A percentile compares a stretch with the other conserved stretches of the same genome.
Conservation (phyloP, 768 basidiomycete genomes). For the Termitomyces sp. region DNA sequence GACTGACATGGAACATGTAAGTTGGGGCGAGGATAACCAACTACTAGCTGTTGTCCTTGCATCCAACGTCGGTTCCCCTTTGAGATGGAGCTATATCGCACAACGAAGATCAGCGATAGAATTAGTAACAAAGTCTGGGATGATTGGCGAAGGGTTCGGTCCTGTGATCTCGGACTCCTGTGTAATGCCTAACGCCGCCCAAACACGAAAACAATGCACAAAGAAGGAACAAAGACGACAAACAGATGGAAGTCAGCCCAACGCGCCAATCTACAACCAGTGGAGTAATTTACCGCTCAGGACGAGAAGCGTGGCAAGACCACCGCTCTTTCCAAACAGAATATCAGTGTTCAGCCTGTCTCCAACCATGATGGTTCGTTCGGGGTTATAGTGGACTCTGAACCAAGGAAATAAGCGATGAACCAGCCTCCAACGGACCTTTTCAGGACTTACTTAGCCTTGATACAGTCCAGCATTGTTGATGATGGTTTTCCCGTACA, state of each 20-base stretch:
- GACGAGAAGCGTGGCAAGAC: slow-evolving; percentile 85
- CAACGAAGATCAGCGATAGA: slow-evolving; percentile 79
- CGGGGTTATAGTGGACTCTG: slow-evolving; percentile 85
- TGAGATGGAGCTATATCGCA: slow-evolving; percentile 17
- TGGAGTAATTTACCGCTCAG: slow-evolving; percentile 64
- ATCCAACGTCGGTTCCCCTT: neutral
- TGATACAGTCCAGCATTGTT: slow-evolving; percentile 92
- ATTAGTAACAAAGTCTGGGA: slow-evolving; percentile 79
- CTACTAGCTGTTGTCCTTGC: neutral
- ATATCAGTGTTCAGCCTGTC: slow-evolving; percentile 97
- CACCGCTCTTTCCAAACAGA: slow-evolving; percentile 84
- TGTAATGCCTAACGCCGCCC: slow-evolving; percentile 63
- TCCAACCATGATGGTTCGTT: slow-evolving; percentile 90
- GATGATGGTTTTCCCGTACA: slow-evolving; percentile 88
- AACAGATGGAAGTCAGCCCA: neutral
- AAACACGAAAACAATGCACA: slow-evolving; percentile 2
- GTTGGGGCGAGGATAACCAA: neutral
- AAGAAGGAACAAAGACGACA: neutral
- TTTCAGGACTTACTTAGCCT: slow-evolving; percentile 46
- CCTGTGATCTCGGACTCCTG: slow-evolving; percentile 70
- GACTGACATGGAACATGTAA: neutral
- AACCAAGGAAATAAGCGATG: neutral
- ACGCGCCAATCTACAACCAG: neutral
- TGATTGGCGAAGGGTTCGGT: slow-evolving; percentile 61
- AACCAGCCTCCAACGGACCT: neutral